Evolutionary conservation across 768 basidiomycete genomes (phyloP), one percentile per base, ranked within the genome.

Genomic region (Leccinum subgranulosum): DNA sequence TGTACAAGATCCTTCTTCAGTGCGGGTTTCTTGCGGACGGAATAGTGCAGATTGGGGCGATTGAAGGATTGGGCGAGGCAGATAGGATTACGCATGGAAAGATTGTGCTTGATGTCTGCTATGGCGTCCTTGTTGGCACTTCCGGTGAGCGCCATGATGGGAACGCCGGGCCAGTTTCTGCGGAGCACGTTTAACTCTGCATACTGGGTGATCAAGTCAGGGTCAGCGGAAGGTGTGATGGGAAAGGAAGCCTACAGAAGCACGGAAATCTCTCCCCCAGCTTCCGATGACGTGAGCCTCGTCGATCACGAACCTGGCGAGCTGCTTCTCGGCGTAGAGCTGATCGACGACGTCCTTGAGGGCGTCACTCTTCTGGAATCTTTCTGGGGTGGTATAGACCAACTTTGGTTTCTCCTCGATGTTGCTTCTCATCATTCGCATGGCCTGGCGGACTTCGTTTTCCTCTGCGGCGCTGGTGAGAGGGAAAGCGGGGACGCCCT

Each of bases 131-230:
- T 76, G 66, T 92, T 93, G 4, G 96, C 97, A 1, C 96, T 99
- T 7, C 94, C 97, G 0, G 97, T 99, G 48, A 98, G 79, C 0
- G 97, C 97, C 84, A 98, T 97, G 65, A 98, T 89, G 0, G 97
- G 96, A 0, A 94, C 80, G 7, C 80, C 71, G 0, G 92, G 90
- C 74, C 84, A 98, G 15, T 83, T 82, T 14, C 80, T 75, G 47
- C 94, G 87, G 34, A 98, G 79, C 31, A 77, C 71, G 14, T 82
- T 82, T 39, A 98, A 76, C 27, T 78, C 74, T 53, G 82, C 79
- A 69, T 93, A 93, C 89, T 96, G 59, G 56, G 29, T 45, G 15
- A 27, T 36, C 55, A 50, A 56, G 49, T 62, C 53, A 68, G 59
- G 34, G 56, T 56, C 50, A n/a, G 45, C 33, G 39, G 43, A 31